Evolutionary conservation across 202 grass and related monocot genomes (phyloP).

Genomic region (Alloteropsis angusta): DNA sequence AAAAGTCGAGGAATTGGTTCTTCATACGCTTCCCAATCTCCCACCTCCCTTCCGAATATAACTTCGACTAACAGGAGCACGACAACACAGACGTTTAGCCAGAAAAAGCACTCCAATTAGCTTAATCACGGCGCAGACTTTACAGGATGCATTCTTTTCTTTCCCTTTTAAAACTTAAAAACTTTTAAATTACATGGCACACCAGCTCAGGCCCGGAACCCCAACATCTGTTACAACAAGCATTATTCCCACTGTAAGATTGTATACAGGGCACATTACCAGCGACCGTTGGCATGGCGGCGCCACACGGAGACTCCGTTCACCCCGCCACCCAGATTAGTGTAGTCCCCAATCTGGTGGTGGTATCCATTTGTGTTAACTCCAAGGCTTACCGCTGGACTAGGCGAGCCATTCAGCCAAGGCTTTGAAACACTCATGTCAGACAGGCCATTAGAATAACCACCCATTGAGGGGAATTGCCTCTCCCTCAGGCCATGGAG

Average conservation of each 20-base stretch:
- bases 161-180: constrained; percentile 34
- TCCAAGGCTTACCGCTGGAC: constrained; percentile 20
- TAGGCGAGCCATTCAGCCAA: constrained; percentile 39
- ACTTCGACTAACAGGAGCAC: not conserved
- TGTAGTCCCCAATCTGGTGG: constrained; percentile 38
- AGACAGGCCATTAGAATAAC: constrained; percentile 37
- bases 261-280: constrained; percentile 38
- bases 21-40: not conserved
- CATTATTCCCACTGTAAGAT: constrained; percentile 47
- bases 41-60: not conserved
- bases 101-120: constrained; percentile 3
- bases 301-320: constrained; percentile 46
- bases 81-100: not conserved
- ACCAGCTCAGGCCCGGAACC: constrained; percentile 24
- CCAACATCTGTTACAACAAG: constrained; percentile 48
- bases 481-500: constrained; percentile 32
- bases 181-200: constrained; percentile 34
- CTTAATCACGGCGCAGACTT: constrained; percentile 1
- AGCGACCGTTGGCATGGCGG: constrained; percentile 45
- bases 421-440: constrained; percentile 43
- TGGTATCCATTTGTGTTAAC: constrained; percentile 26
- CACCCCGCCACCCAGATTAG: constrained; percentile 33
- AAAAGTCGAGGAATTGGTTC: no score
- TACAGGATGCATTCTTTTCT: constrained; percentile 41
- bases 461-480: constrained; percentile 30